A percentile compares a stretch with the other conserved stretches of the same genome.
phyloP scores from a whole-genome alignment of 805 yeast genomes.

The Lipomyces kockii region DNA sequence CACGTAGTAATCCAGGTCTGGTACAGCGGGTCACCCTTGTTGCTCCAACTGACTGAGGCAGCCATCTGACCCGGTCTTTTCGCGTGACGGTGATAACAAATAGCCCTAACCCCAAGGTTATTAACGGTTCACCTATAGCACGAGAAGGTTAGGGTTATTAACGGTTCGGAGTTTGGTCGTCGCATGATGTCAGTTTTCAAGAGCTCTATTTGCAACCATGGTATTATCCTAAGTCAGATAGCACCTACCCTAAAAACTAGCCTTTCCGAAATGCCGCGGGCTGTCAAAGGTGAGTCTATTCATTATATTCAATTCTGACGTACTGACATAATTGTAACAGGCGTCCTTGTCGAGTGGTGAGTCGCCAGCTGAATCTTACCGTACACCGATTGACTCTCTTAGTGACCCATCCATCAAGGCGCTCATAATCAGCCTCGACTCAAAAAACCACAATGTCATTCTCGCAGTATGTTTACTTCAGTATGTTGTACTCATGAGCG shows the following conservation, averaged over 20 bases:
- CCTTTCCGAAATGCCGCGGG: constrained; percentile 32
- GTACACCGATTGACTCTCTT: not conserved
- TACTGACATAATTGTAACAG: constrained; percentile 32
- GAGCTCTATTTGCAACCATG: not conserved
- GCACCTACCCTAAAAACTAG: not conserved
- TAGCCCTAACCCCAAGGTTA: not conserved
- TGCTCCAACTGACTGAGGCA: not conserved
- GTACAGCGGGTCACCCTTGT: not conserved
- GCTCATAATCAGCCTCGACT: constrained; percentile 78
- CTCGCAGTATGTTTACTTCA: constrained; percentile 50
- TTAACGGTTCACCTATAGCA: too few species aligned
- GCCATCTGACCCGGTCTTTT: not conserved
- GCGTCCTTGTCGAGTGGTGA: constrained; percentile 46
- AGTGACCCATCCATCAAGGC: constrained; percentile 94
- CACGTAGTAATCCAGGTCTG: too few species aligned
- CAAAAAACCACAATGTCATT: constrained; percentile 72
- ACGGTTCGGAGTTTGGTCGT: not conserved
- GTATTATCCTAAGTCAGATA: not conserved
- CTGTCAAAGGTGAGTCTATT: constrained; percentile 27
- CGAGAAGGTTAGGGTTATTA: too few species aligned
- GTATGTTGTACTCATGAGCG: not conserved
- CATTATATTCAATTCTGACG: not conserved
- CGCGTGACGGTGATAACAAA: not conserved
- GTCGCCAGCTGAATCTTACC: not conserved
- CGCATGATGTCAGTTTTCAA: not conserved